Evolutionary conservation across 495 filamentous ascomycete genomes (phyloP).

Genomic region (Viridothelium virens): DNA sequence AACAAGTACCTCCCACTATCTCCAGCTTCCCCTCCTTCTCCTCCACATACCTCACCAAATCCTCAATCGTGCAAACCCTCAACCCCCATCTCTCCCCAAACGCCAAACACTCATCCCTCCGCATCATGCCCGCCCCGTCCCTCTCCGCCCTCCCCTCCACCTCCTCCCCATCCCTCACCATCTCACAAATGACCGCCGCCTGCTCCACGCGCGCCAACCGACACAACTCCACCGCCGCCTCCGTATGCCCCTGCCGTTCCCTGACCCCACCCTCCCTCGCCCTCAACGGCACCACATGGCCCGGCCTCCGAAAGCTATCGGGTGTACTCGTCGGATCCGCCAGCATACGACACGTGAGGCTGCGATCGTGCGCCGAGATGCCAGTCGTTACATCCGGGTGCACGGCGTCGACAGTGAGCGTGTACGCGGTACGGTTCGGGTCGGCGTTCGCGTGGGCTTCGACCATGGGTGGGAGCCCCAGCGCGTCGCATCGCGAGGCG

Average conservation of each 20-base stretch:
- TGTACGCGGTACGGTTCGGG: constrained; percentile 86
- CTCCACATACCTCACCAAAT: constrained; percentile 73
- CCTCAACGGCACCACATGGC: constrained; percentile 82
- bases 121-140: constrained; percentile 73
- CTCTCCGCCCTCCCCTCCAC: constrained; percentile 47
- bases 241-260: constrained; percentile 77
- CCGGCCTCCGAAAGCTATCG: constrained; percentile 67
- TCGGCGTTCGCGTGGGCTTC: constrained; percentile 57
- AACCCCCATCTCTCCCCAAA: constrained; percentile 87
- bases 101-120: constrained; percentile 76
- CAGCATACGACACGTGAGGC: constrained; percentile 70
- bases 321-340: constrained; percentile 54
- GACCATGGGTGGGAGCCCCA: constrained; percentile 87
- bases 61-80: constrained; percentile 92
- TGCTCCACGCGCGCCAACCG: constrained; percentile 38
- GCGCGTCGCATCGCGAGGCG: constrained; percentile 53
- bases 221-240: constrained; percentile 58
- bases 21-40: constrained; percentile 39
- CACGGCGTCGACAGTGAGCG: constrained; percentile 71
- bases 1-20: neutral
- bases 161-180: constrained; percentile 44
- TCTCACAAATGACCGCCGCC: constrained; percentile 65
- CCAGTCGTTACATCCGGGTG: constrained; percentile 72
- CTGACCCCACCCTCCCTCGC: constrained; percentile 74
- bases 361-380: constrained; percentile 81